Conservation (phyloP, 345 rosid species). For the Gossypium australe region DNA sequence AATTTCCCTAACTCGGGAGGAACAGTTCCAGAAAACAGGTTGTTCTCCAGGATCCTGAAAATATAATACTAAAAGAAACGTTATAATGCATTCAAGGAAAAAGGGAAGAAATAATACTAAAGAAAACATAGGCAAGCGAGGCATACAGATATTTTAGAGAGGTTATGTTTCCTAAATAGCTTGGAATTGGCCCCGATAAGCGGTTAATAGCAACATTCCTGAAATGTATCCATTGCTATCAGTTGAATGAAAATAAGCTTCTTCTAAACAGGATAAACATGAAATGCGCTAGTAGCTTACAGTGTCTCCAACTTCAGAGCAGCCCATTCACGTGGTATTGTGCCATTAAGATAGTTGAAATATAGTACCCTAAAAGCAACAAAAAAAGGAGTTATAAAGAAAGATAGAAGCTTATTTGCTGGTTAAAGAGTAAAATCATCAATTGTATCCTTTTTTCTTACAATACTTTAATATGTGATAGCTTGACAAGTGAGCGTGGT, state of each 20-base stretch:
- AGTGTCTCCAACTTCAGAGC: constrained; percentile 16
- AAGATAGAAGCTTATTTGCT: neutral
- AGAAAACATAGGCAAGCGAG: neutral
- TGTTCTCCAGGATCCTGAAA: constrained; percentile 17
- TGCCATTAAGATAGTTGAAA: constrained; percentile 36
- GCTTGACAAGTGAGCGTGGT: constrained; percentile 18
- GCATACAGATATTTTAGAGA: constrained; percentile 37
- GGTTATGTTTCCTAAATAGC: constrained; percentile 30
- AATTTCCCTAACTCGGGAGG: constrained; percentile 16
- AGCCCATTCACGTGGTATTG: constrained; percentile 47
- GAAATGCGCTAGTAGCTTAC: constrained; percentile 7
- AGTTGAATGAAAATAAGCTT: neutral
- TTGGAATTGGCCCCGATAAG: constrained; percentile 42
- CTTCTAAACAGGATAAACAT: neutral
- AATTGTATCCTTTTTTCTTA: constrained; percentile 3
- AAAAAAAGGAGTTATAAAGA: neutral
- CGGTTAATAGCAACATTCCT: constrained; percentile 37
- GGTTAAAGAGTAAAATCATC: neutral
- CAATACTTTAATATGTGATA: constrained; percentile 18
- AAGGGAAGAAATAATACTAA: neutral
- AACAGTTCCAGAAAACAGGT: constrained; percentile 15
- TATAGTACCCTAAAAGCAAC: constrained; percentile 23
- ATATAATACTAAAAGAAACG: neutral
- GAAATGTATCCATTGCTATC: constrained; percentile 16
- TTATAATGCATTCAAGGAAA: neutral